Percentiles rank a stretch among this genome's conserved stretches.
phyloP scores from a whole-genome alignment of 352 stramenopile genomes.

The Phytophthora boehmeriae region DNA sequence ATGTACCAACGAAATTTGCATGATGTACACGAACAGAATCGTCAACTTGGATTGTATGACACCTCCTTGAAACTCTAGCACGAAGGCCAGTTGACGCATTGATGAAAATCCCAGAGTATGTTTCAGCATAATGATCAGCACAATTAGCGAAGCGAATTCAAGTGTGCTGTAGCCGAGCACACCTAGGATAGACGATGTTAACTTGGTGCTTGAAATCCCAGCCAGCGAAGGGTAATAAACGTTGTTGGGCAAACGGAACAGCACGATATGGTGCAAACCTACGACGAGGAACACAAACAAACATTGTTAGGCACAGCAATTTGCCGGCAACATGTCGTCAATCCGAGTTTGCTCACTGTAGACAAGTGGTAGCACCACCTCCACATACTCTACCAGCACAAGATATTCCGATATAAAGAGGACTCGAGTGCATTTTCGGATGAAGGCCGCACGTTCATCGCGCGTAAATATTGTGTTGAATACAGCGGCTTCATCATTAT shows the following conservation, averaged over 20 bases:
- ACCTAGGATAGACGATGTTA: not conserved
- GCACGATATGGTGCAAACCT: conserved; percentile 4
- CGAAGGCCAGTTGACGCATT: conserved; percentile 32
- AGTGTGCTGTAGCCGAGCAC: conserved; percentile 10
- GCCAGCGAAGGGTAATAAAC: conserved; percentile 15
- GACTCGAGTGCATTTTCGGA: conserved; percentile 21
- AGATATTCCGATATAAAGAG: conserved; percentile 40
- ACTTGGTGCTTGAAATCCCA: not conserved
- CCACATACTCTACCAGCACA: conserved; percentile 33
- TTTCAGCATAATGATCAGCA: conserved; percentile 1
- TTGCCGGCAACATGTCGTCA: not conserved
- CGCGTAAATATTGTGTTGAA: not conserved
- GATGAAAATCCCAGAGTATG: conserved; percentile 18
- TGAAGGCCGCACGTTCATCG: conserved; percentile 13
- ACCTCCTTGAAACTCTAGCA: conserved; percentile 28
- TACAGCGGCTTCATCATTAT: not conserved
- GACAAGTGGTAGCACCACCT: conserved; percentile 32
- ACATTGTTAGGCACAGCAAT: not conserved
- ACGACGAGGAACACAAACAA: not conserved
- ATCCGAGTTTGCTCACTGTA: conserved; percentile 16
- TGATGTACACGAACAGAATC: conserved; percentile 36
- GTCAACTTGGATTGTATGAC: conserved; percentile 35
- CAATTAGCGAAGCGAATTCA: conserved; percentile 11
- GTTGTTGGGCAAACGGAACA: conserved; percentile 22
- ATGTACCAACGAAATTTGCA: conserved; percentile 34